Conservation (phyloP, 2,329 filamentous ascomycete genomes). For the Talaromyces pinophilus region DNA sequence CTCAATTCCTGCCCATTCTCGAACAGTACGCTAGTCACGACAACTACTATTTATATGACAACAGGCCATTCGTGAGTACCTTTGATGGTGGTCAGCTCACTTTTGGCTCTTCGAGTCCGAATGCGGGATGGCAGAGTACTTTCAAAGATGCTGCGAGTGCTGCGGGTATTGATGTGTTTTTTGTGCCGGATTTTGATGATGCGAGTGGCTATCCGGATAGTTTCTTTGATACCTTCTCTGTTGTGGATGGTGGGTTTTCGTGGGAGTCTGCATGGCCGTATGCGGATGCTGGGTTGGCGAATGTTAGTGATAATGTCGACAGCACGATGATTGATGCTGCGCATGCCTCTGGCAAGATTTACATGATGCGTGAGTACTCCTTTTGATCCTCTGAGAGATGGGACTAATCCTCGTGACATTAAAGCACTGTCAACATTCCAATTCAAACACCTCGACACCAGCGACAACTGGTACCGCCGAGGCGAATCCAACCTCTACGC, state of each 20-base stretch:
- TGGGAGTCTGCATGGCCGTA: slow-evolving; percentile 42
- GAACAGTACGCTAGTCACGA: slow-evolving; percentile 27
- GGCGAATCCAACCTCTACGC: slow-evolving; percentile 42
- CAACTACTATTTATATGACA: slow-evolving; percentile 35
- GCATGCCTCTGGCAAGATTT: slow-evolving; percentile 34
- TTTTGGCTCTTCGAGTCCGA: slow-evolving; percentile 27
- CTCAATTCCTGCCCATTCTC: slow-evolving; percentile 33
- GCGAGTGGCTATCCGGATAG: slow-evolving; percentile 25
- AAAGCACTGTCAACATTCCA: slow-evolving; percentile 38
- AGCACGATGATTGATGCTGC: slow-evolving; percentile 33
- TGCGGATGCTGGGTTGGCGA: slow-evolving; percentile 26
- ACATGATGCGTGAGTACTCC: slow-evolving; percentile 40
- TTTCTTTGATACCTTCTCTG: slow-evolving; percentile 31
- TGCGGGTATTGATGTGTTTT: slow-evolving; percentile 32
- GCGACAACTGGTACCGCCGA: slow-evolving; percentile 40
- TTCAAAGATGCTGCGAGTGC: slow-evolving; percentile 30
- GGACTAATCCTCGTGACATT: neutral
- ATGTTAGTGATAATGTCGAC: slow-evolving; percentile 35
- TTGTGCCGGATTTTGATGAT: slow-evolving; percentile 37
- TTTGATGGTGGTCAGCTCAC: slow-evolving; percentile 34
- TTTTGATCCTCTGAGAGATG: neutral
- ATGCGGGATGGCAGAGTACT: slow-evolving; percentile 20
- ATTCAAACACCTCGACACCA: slow-evolving; percentile 39
- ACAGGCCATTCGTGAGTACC: slow-evolving; percentile 36
- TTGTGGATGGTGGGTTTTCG: slow-evolving; percentile 40